Conservation (phyloP, 1,139 yeast species). For the Spathaspora sp. region DNA sequence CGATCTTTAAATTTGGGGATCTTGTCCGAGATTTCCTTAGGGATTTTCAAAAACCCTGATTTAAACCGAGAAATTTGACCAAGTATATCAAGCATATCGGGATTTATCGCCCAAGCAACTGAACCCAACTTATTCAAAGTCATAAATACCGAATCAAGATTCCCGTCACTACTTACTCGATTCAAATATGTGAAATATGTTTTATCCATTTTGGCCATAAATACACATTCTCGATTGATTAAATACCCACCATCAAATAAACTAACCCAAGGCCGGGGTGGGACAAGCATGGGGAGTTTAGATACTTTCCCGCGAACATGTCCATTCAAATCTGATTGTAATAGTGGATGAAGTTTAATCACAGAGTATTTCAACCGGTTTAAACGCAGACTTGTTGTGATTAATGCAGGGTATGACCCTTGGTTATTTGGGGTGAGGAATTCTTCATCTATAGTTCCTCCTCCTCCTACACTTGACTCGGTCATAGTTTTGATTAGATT, state of each 20-base stretch:
- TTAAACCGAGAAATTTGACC: conserved; percentile 20
- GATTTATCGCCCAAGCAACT: conserved; percentile 40
- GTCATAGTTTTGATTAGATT: not conserved
- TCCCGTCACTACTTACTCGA: conserved; percentile 33
- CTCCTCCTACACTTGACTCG: not conserved
- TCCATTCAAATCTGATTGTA: conserved; percentile 17
- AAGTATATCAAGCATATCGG: conserved; percentile 23
- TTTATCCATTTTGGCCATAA: conserved; percentile 24
- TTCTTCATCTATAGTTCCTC: not conserved
- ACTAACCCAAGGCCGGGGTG: conserved; percentile 38
- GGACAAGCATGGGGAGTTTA: conserved; percentile 38
- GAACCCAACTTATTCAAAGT: conserved; percentile 31
- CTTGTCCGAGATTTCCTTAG: conserved; percentile 17
- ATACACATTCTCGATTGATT: conserved; percentile 19
- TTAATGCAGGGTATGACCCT: conserved; percentile 5
- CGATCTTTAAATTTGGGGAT: conserved; percentile 2
- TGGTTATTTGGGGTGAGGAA: not conserved
- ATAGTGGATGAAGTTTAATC: conserved; percentile 26
- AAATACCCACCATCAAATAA: conserved; percentile 40
- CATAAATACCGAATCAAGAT: conserved; percentile 30
- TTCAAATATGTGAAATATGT: conserved; percentile 22
- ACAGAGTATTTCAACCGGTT: not conserved
- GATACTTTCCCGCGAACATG: conserved; percentile 9
- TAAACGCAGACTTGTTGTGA: not conserved
- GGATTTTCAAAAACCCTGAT: conserved; percentile 31